phyloP scores from a whole-genome alignment of 2,329 filamentous ascomycete genomes.

The Venturiaceae sp. region DNA sequence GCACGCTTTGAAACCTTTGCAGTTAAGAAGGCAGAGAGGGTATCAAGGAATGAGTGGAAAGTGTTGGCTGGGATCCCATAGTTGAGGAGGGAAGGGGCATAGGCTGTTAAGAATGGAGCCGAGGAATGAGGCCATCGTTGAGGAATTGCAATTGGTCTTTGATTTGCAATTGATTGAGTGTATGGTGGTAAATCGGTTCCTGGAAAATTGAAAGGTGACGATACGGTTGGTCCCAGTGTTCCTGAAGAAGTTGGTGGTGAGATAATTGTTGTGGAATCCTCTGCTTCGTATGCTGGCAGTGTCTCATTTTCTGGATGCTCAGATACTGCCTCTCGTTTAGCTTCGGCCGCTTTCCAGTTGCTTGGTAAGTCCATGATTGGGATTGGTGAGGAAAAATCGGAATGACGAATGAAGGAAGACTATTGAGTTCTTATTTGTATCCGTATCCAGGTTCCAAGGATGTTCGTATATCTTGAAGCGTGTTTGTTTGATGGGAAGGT shows the following conservation, averaged over 20 bases:
- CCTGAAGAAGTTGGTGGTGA: background rate
- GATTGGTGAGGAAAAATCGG: background rate
- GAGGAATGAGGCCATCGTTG: slow-evolving; percentile 3
- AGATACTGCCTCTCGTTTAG: background rate
- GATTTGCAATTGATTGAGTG: background rate
- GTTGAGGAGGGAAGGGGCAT: slow-evolving; percentile 4
- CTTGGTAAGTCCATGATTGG: background rate
- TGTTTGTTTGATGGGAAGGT: background rate
- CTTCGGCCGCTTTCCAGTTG: background rate
- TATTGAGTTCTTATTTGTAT: background rate
- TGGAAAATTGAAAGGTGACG: slow-evolving; percentile 7
- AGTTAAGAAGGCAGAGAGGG: slow-evolving; percentile 36
- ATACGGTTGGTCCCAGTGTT: slow-evolving; percentile 1
- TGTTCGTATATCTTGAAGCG: background rate
- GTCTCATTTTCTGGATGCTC: background rate
- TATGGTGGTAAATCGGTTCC: background rate
- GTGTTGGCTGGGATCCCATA: slow-evolving; percentile 13
- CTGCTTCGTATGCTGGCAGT: background rate
- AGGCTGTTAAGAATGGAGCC: slow-evolving; percentile 3
- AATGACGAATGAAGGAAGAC: background rate
- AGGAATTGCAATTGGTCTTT: slow-evolving; percentile 5
- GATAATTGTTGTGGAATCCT: background rate
- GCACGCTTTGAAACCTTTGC: slow-evolving; percentile 36
- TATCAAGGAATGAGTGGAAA: slow-evolving; percentile 21
- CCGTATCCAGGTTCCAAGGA: background rate